These are phyloP conservation scores for Phoma sp. DNA, from an alignment of 2,329 filamentous ascomycete species.

Conservation along the genomic window DNA sequence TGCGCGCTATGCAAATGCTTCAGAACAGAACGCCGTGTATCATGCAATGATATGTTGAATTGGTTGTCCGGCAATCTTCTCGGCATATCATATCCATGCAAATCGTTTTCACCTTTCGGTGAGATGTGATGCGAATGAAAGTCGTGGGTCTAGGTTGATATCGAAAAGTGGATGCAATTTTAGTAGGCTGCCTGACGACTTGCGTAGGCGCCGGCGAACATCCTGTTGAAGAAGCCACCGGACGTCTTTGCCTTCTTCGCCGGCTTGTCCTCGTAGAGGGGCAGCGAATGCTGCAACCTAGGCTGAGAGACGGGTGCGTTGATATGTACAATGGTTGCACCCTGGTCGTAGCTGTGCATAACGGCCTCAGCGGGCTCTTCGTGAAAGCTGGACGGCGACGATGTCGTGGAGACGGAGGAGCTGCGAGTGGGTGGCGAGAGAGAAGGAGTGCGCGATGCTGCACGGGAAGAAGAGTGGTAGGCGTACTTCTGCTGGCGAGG, in stretches of 20 bases:
- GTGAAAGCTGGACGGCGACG: slow-evolving; percentile 44
- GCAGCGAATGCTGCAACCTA: slow-evolving; percentile 40
- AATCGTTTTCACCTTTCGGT: slow-evolving; percentile 18
- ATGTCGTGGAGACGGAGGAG: slow-evolving; percentile 44
- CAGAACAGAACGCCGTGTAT: slow-evolving; percentile 14
- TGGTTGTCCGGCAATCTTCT: slow-evolving; percentile 17
- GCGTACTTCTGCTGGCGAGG: slow-evolving; percentile 22
- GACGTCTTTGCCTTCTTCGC: slow-evolving; percentile 50
- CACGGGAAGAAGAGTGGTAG: slow-evolving; percentile 42
- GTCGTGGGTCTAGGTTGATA: slow-evolving; percentile 29
- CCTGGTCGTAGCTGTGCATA: slow-evolving; percentile 51
- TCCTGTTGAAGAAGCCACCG: slow-evolving; percentile 48
- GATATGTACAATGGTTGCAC: slow-evolving; percentile 54
- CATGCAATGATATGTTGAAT: slow-evolving; percentile 20
- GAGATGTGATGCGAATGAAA: slow-evolving; percentile 27
- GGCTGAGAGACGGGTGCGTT: slow-evolving; percentile 12
- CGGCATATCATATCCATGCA: slow-evolving; percentile 18
- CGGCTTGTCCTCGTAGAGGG: slow-evolving; percentile 49
- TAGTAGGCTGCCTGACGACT: slow-evolving; percentile 41
- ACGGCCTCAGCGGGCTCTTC: slow-evolving; percentile 37
- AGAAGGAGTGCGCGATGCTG: slow-evolving; percentile 56
- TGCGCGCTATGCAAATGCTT: slow-evolving; percentile 21
- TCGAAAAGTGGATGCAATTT: slow-evolving; percentile 35
- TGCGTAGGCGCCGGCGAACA: slow-evolving; percentile 41
- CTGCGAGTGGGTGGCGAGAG: slow-evolving; percentile 55